Base-by-base conservation (phyloP, 768 basidiomycete genomes). In the Russula abietina region DNA sequence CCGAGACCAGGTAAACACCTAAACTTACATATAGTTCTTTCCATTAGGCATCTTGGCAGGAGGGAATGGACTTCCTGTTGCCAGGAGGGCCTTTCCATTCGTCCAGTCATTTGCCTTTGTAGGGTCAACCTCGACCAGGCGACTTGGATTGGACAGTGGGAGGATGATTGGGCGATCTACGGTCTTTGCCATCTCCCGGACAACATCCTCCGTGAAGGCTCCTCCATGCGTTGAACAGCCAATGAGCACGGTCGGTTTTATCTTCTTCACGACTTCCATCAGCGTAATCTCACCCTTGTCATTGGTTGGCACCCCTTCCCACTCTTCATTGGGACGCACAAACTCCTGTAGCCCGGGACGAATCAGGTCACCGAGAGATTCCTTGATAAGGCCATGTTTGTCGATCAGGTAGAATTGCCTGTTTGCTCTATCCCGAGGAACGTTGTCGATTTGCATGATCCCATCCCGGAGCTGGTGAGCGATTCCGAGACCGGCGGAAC, bases 61-160 rank as follows among this genome's bases (percentile, higher is more conserved):
- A 9, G 83, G 83, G 78, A 93, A 95, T 3, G 91, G 91, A 61
- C 87, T 89, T 22, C 92, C 93, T 12, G 89, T 93, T 1, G 91
- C 91, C 56, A 93, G 76, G 55, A 95, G 74, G 11, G 91, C 93
- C 68, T 81, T 83, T 3, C 90, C 91, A 2, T 83, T 73, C 3
- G 91, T 89, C 93, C 93, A 95, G 19, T 83, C 78, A 68, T 86
- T 82, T 33, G 87, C 80, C 68, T 90, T 82, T 62, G 79, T 77
- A 7, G 89, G 90, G 58, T 83, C 77, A 1, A 87, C 88, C 72
- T 96, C 93, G 50, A 85, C 86, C 59, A 93, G 77, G 49, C 75
- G 72, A 64, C 86, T 91, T 3, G 92, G 93, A 73, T 95, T 95
- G 45, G 84, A 87, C 50, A 95, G 78, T 17, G 92, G 90, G 69